Percentiles rank a stretch among this genome's conserved stretches.
Conservation (phyloP, 192 early-diverging fungal genomes). For the Podila minutissima region DNA sequence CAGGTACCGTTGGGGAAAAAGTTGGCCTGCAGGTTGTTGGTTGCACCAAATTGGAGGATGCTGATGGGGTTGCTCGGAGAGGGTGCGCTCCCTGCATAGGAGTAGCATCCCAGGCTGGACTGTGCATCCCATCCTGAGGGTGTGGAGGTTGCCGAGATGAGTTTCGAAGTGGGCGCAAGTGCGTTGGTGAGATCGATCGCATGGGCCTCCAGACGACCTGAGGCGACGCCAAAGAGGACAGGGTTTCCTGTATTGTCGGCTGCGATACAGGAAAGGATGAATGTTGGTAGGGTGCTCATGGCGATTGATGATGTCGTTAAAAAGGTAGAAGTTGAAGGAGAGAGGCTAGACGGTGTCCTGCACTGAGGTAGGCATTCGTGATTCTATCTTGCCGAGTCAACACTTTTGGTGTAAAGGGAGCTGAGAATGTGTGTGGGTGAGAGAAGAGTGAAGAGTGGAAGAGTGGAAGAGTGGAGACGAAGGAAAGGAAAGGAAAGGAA, state of each 20-base stretch:
- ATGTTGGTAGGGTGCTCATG: slow-evolving; percentile 17
- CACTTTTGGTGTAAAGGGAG: background rate
- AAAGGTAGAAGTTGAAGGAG: background rate
- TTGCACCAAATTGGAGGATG: slow-evolving; percentile 30
- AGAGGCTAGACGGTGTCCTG: background rate
- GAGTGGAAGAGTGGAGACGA: background rate
- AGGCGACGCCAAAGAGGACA: slow-evolving; percentile 24
- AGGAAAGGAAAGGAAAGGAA: background rate
- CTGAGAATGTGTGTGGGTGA: background rate
- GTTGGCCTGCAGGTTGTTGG: slow-evolving; percentile 11
- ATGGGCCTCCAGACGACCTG: slow-evolving; percentile 36
- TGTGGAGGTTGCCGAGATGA: slow-evolving; percentile 14
- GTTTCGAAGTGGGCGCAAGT: slow-evolving; percentile 12
- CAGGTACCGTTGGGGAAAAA: slow-evolving; percentile 47
- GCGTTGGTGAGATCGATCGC: slow-evolving; percentile 21
- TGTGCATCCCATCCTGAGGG: slow-evolving; percentile 12
- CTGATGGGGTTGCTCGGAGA: slow-evolving; percentile 12
- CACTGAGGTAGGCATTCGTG: background rate
- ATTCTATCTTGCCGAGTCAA: background rate
- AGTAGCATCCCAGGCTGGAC: slow-evolving; percentile 22
- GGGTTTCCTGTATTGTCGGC: slow-evolving; percentile 29
- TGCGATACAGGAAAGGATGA: slow-evolving; percentile 26
- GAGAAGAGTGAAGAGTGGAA: background rate
- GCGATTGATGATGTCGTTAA: background rate
- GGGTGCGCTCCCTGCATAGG: slow-evolving; percentile 16